Evolutionary conservation across 257 asterid species (phyloP).

Genomic region (Gentiana dahurica): DNA sequence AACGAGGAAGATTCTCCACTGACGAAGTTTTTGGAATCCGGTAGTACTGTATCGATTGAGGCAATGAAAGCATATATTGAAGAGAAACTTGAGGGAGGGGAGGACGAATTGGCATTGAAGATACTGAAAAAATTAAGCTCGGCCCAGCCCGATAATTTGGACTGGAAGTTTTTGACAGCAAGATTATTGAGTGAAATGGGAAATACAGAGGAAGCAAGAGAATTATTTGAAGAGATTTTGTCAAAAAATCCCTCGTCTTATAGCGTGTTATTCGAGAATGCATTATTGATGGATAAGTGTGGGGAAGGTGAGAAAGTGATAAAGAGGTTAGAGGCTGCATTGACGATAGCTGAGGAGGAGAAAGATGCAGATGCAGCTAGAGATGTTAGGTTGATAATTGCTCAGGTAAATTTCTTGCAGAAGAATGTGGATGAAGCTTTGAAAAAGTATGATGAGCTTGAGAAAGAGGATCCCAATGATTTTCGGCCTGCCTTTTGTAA

Average conservation of each 20-base stretch:
- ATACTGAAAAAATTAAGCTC: slow-evolving; percentile 33
- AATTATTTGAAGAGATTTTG: slow-evolving; percentile 47
- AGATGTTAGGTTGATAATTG: slow-evolving; percentile 74
- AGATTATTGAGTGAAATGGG: slow-evolving; percentile 63
- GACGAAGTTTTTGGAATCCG: slow-evolving; percentile 37
- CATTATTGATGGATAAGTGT: slow-evolving; percentile 59
- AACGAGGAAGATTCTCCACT: slow-evolving; percentile 29
- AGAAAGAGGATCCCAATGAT: slow-evolving; percentile 67
- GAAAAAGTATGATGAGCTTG: slow-evolving; percentile 61
- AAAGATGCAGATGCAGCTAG: slow-evolving; percentile 55
- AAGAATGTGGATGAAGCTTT: slow-evolving; percentile 78
- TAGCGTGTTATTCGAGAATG: slow-evolving; percentile 70
- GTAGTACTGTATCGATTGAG: slow-evolving; percentile 34
- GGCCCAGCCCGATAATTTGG: slow-evolving; percentile 55
- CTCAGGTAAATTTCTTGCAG: slow-evolving; percentile 75
- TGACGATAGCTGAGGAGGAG: slow-evolving; percentile 52
- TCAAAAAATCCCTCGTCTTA: slow-evolving; percentile 35
- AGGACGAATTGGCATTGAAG: slow-evolving; percentile 54
- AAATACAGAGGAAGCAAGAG: slow-evolving; percentile 41
- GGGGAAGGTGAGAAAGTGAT: slow-evolving; percentile 60
- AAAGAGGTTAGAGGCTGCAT: slow-evolving; percentile 56
- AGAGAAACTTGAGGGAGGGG: slow-evolving; percentile 56
- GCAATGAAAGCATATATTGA: slow-evolving; percentile 46
- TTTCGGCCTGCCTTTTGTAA: slow-evolving; percentile 83
- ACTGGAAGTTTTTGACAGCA: slow-evolving; percentile 64